Evolutionary conservation across 306 rosid genomes (phyloP).

Genomic region (Hippophae gyantsensis): DNA sequence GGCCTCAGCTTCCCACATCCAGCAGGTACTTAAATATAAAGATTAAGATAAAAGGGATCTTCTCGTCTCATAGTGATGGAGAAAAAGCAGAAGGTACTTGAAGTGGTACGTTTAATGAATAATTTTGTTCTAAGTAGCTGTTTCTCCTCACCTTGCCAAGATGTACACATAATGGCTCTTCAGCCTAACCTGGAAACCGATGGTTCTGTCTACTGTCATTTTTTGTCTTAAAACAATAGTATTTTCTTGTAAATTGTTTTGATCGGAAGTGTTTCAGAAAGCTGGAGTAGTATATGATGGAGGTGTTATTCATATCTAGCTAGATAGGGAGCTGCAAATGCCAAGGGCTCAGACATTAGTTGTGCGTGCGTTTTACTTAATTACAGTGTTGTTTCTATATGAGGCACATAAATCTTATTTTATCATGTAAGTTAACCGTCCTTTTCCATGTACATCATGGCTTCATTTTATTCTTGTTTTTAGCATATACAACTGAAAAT

Average conservation of each 20-base stretch:
- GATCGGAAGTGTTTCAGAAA: conserved; percentile 21
- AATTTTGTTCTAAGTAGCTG: conserved; percentile 40
- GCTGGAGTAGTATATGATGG: conserved; percentile 18
- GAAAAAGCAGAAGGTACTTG: conserved; percentile 29
- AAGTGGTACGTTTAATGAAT: conserved; percentile 33
- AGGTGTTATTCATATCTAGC: conserved; percentile 22
- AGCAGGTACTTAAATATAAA: conserved; percentile 41
- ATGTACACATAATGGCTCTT: conserved; percentile 49
- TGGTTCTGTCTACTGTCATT: conserved; percentile 33
- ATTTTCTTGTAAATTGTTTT: conserved; percentile 33
- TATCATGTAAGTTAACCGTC: no score
- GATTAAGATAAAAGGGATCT: conserved; percentile 26
- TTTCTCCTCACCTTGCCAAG: conserved; percentile 35
- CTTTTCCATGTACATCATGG: no score
- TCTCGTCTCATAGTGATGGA: conserved; percentile 25
- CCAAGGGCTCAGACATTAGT: conserved; percentile 18
- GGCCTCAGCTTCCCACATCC: conserved; percentile 45
- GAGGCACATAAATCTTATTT: neutral
- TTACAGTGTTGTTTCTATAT: conserved; percentile 6
- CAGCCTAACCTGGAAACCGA: conserved; percentile 40
- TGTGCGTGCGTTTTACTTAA: conserved; percentile 17
- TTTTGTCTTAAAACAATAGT: conserved; percentile 22
- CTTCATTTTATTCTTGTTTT: no score
- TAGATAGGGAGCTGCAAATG: conserved; percentile 16
- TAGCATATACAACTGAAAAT: no score